Percentiles rank a stretch among this genome's conserved stretches.
phyloP scores from a whole-genome alignment of 2,329 filamentous ascomycete species.

The Monosporascus sp. region DNA sequence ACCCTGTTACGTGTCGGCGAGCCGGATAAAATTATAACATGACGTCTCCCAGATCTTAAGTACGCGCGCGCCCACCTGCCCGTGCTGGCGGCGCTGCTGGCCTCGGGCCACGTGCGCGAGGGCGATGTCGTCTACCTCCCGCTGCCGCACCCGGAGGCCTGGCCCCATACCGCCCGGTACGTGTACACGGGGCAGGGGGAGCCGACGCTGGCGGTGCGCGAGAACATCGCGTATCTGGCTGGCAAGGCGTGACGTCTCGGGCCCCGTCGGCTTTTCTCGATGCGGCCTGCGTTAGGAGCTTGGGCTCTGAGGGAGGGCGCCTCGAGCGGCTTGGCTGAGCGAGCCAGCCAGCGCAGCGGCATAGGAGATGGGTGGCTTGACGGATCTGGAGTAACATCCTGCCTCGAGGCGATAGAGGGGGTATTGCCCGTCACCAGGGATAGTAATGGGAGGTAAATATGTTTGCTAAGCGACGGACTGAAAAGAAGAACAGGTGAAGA shows the following conservation, averaged over 20 bases:
- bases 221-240: constrained; percentile 52
- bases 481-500: too few relatives aligned
- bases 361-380: too few relatives aligned
- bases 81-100: constrained; percentile 48
- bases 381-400: too few relatives aligned
- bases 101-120: constrained; percentile 45
- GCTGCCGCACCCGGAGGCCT: constrained; percentile 50
- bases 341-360: too few relatives aligned
- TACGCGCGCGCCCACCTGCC: constrained; percentile 47
- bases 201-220: constrained; percentile 39
- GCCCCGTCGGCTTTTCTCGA: too few relatives aligned
- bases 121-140: constrained; percentile 54
- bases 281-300: too few relatives aligned
- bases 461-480: too few relatives aligned
- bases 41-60: constrained; percentile 35
- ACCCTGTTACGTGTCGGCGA: constrained; percentile 3
- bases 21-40: background rate
- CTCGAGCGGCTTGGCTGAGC: too few relatives aligned
- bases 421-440: too few relatives aligned
- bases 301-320: too few relatives aligned
- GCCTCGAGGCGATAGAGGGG: too few relatives aligned
- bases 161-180: constrained; percentile 50
- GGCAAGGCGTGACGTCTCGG: constrained; percentile 34
- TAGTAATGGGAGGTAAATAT: too few relatives aligned
- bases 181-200: constrained; percentile 48